Base-by-base conservation (phyloP, 1,284 basidiomycete species). In the Vanrija pseudolonga region DNA sequence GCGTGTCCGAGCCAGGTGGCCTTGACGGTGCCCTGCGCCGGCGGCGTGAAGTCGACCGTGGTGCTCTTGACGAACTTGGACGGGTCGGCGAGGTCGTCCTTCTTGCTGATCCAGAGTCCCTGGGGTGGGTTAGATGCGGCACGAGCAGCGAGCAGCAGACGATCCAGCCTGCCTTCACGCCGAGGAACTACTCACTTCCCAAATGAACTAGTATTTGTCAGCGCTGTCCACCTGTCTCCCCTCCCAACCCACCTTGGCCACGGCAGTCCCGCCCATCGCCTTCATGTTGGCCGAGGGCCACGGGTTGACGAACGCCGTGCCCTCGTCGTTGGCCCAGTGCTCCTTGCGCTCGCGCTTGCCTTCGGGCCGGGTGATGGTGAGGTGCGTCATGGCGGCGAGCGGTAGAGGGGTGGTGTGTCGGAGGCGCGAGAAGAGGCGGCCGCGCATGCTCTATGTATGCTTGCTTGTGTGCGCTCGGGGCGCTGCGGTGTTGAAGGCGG, bases 1-100 rank as follows among this genome's bases (percentile, higher is more conserved):
- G 87, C 87, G 68, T 89, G 87, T 0, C 79, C 85, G 3, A 87
- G 77, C 85, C 85, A 89, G 0, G 86, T 88, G 8, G 83, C 79
- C 65, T 86, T 87, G 55, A 87, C 51, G 41, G 45, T 51, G 14
- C 36, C 26, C 77, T 50, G 61, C 15, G 23, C 48, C 12, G 54
- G 48, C 3, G 54, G 44, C 2, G 60, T 55, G 1, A 62, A 50
- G 40, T 55, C 45, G 2, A 45, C 38, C 5, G 23, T 46, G 11
- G 44, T 36, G 26, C 24, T 47, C 6, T 43, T 43, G 39, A 61
- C 43, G 38, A 61, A 61, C 23, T 39, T 15, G 11, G 24, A 36
- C 19, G 50, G 41, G 45, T 55, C 43, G 6, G 63, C 66, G 46
- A 68, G 68, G 4, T 64, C 64, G 8, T 71, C 69, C 38, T 51